Percentiles rank a stretch among this genome's conserved stretches.
phyloP scores from a whole-genome alignment of 345 rosid genomes.

The Anacardium occidentale region DNA sequence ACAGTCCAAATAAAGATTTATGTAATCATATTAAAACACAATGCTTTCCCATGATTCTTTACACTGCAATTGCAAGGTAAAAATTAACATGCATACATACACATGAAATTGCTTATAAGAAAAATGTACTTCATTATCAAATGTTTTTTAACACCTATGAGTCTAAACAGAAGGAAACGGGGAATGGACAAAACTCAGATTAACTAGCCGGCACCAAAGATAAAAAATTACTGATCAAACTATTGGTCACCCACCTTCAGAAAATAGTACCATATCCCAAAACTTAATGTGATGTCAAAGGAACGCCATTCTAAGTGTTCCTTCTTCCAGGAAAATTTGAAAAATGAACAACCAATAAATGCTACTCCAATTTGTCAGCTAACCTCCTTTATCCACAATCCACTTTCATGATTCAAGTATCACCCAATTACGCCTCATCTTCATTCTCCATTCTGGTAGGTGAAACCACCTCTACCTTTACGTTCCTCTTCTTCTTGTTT shows the following conservation, averaged over 20 bases:
- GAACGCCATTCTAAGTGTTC: neutral
- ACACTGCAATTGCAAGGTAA: neutral
- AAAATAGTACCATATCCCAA: neutral
- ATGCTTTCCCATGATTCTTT: neutral
- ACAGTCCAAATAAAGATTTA: neutral
- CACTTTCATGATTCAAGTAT: slow-evolving; percentile 11
- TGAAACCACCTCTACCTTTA: slow-evolving; percentile 19
- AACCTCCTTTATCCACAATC: slow-evolving; percentile 18
- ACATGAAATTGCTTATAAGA: neutral
- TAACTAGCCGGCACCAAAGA: slow-evolving; percentile 16
- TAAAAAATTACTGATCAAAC: slow-evolving; percentile 2
- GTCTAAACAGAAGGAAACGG: slow-evolving; percentile 1
- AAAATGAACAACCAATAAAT: neutral
- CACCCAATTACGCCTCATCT: slow-evolving; percentile 23
- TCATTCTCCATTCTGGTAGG: slow-evolving; percentile 18
- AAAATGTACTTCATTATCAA: neutral
- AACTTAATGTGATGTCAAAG: neutral
- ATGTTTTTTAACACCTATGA: slow-evolving; percentile 1
- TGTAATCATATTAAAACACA: neutral
- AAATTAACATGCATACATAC: neutral
- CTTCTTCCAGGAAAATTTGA: slow-evolving; percentile 8
- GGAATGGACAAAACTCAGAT: slow-evolving; percentile 2
- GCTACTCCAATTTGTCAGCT: neutral
- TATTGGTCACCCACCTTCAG: slow-evolving; percentile 1
- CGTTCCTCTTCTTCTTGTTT: slow-evolving; percentile 43